phyloP scores from a whole-genome alignment of 805 yeast genomes.

The Kluyveromyces aestuarii region DNA sequence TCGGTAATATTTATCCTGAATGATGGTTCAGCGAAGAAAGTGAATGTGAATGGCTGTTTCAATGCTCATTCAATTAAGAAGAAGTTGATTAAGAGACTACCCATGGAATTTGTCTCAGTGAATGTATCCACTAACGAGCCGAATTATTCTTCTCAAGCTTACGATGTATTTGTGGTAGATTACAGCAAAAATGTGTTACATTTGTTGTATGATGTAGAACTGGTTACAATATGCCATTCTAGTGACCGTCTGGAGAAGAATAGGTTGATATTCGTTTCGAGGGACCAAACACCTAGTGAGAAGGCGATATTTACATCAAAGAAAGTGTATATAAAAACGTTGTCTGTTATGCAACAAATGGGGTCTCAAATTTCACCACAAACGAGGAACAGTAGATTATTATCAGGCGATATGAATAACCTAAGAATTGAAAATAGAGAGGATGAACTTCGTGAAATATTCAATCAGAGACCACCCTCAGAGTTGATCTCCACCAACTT shows the following conservation, averaged over 20 bases:
- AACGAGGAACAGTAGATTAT: background rate
- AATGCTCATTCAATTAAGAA: constrained; percentile 71
- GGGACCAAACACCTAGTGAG: constrained; percentile 52
- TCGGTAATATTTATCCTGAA: constrained; percentile 61
- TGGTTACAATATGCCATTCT: constrained; percentile 76
- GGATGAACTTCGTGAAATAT: constrained; percentile 34
- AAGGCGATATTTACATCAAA: constrained; percentile 50
- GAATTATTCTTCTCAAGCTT: constrained; percentile 27
- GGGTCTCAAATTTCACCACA: constrained; percentile 2
- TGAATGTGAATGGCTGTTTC: constrained; percentile 70
- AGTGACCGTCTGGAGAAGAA: constrained; percentile 61
- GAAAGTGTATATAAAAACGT: constrained; percentile 30
- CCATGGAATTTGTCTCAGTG: constrained; percentile 18
- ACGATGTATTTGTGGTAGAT: constrained; percentile 55
- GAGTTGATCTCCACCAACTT: constrained; percentile 83
- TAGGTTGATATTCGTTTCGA: constrained; percentile 57
- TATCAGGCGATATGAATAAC: constrained; percentile 1
- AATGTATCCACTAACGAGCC: constrained; percentile 16
- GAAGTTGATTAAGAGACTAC: constrained; percentile 50
- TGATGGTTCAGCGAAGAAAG: constrained; percentile 60
- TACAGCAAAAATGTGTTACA: constrained; percentile 32
- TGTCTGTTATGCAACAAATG: constrained; percentile 14
- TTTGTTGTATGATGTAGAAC: constrained; percentile 63
- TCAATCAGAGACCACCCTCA: constrained; percentile 90
- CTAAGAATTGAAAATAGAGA: constrained; percentile 19